These are phyloP conservation scores for Penicillium silybi DNA, from an alignment of 495 filamentous ascomycete species.

Conservation along the genomic window DNA sequence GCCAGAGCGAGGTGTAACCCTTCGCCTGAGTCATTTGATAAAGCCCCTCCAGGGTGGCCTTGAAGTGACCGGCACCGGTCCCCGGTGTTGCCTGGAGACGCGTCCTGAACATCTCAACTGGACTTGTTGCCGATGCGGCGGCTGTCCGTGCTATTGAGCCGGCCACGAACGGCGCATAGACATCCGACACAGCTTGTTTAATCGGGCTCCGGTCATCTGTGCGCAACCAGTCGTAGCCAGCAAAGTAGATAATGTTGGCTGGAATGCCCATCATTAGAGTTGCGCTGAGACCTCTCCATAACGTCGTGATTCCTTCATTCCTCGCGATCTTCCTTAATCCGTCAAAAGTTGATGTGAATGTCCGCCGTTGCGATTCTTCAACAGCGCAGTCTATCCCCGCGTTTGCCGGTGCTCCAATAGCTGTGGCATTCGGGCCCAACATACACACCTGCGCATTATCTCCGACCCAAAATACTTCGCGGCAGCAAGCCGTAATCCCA, in stretches of 20 bases:
- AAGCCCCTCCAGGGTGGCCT: conserved; percentile 69
- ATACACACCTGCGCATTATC: conserved; percentile 82
- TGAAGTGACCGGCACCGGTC: conserved; percentile 58
- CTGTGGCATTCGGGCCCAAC: conserved; percentile 44
- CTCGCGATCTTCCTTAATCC: conserved; percentile 93
- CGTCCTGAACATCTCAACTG: conserved; percentile 93
- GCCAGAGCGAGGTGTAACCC: conserved; percentile 82
- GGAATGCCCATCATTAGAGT: conserved; percentile 93
- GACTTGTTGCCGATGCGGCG: conserved; percentile 79
- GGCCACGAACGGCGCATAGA: conserved; percentile 73
- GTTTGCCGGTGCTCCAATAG: conserved; percentile 30
- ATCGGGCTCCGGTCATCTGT: conserved; percentile 66
- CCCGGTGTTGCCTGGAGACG: conserved; percentile 74
- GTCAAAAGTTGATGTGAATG: conserved; percentile 88
- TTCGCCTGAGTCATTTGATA: conserved; percentile 70
- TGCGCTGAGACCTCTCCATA: conserved; percentile 91
- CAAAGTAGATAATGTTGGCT: conserved; percentile 96
- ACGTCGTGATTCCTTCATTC: conserved; percentile 79
- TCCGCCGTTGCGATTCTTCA: conserved; percentile 75
- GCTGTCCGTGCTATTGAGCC: conserved; percentile 72
- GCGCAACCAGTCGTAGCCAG: conserved; percentile 94
- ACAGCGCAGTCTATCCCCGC: conserved; percentile 69
- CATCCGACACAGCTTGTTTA: conserved; percentile 52
- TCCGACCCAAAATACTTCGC: conserved; percentile 95
- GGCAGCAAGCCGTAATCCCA: conserved; percentile 91